A percentile compares a stretch with the other conserved stretches of the same genome.
These are phyloP conservation scores for Cadophora sp. DNA, from an alignment of 2,329 filamentous ascomycete species.

Conservation along the genomic window DNA sequence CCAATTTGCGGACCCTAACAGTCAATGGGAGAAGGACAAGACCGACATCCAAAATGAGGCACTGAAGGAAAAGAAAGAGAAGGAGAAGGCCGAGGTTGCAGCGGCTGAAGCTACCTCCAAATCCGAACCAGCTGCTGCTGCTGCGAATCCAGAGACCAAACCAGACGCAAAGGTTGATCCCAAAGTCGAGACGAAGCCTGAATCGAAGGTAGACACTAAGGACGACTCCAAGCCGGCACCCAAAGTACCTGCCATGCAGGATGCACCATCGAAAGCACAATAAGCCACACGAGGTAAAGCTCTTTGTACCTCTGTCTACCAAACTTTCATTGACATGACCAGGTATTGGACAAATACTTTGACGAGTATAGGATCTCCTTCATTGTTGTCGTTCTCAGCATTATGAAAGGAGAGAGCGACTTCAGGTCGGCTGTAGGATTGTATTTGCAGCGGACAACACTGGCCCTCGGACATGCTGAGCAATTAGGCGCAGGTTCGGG, in stretches of 20 bases:
- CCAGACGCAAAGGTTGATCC: constrained; percentile 22
- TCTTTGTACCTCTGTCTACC: no score
- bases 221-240: constrained; percentile 12
- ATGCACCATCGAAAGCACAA: constrained; percentile 12
- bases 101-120: constrained; percentile 21
- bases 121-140: constrained; percentile 6
- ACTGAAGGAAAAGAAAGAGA: constrained; percentile 63
- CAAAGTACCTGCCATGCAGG: constrained; percentile 12
- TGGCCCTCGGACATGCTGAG: constrained; percentile 10
- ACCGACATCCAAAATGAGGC: constrained; percentile 74
- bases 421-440: constrained; percentile 22
- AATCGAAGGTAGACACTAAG: constrained; percentile 12
- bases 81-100: constrained; percentile 43
- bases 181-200: constrained; percentile 17
- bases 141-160: constrained; percentile 19
- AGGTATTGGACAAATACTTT: not conserved
- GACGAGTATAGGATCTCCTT: not conserved
- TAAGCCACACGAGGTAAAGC: constrained; percentile 6
- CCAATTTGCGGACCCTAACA: constrained; percentile 76
- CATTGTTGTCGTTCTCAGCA: not conserved
- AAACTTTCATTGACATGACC: not conserved
- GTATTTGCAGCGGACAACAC: constrained; percentile 19
- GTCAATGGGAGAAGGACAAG: constrained; percentile 92
- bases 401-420: not conserved
- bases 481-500: constrained; percentile 21